A percentile compares a stretch with the other conserved stretches of the same genome.
These are phyloP conservation scores for Wickerhamomyces subpelliculosus DNA, from an alignment of 805 yeast species.

Conservation along the genomic window DNA sequence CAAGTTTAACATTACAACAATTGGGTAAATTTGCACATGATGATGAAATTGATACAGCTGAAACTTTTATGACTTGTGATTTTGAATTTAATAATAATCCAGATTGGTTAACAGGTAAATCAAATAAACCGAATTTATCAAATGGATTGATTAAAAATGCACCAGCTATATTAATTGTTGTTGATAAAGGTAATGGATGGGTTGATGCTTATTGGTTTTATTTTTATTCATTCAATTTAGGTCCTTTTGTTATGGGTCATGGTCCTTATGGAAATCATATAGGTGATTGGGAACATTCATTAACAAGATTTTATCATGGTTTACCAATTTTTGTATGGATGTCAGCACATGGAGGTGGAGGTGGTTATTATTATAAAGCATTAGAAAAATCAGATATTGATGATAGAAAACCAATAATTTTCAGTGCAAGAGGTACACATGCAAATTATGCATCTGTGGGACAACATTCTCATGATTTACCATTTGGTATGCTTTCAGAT, in stretches of 20 bases:
- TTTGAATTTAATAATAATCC: conserved; percentile 72
- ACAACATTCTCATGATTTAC: conserved; percentile 92
- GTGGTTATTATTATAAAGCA: conserved; percentile 74
- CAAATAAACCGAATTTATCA: conserved; percentile 60
- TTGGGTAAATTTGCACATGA: conserved; percentile 22
- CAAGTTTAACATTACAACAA: conserved; percentile 24
- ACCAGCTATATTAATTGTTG: conserved; percentile 75
- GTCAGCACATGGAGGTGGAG: conserved; percentile 98
- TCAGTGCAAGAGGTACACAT: conserved; percentile 93
- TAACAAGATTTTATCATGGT: conserved; percentile 79
- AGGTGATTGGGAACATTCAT: conserved; percentile 97
- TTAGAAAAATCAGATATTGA: conserved; percentile 41
- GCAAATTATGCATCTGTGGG: conserved; percentile 97
- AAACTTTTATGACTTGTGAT: conserved; percentile 55
- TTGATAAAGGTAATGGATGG: conserved; percentile 92
- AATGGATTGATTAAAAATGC: conserved; percentile 70
- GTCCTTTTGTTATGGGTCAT: conserved; percentile 95
- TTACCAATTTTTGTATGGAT: conserved; percentile 84
- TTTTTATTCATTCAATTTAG: conserved; percentile 88
- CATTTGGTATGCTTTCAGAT: conserved; percentile 84
- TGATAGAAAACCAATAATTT: conserved; percentile 59
- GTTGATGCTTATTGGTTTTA: conserved; percentile 96
- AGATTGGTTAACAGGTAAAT: conserved; percentile 75
- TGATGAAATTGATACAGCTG: conserved; percentile 21
- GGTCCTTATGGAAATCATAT: conserved; percentile 98